Base-by-base conservation (phyloP, 2,329 filamentous ascomycete genomes). In the Penicillium capsulatum region DNA sequence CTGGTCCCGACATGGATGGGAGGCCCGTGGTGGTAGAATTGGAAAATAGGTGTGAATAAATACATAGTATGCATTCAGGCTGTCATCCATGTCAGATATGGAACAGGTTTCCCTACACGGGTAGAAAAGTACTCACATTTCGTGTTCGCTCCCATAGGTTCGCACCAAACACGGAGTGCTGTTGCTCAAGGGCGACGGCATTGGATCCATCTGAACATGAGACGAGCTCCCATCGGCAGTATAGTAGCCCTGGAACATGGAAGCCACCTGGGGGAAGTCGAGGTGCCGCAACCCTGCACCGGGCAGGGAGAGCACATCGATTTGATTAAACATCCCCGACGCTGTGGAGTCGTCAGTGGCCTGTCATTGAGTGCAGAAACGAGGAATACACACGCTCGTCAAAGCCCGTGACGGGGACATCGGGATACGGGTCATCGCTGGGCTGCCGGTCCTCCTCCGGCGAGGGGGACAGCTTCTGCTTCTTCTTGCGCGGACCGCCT, bases 11-110 rank as follows among this genome's bases (percentile, higher is more conserved):
- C 47, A 51, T 26, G 51, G 57, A 4, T 57, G 53, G 6, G 53
- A 39, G 28, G 47, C 53, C 26, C 65, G 54, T 17, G 68, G 66
- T 5, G 68, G 67, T 17, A 71, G 55, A 26, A 71, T 64, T 4
- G 68, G 68, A 30, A 70, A 69, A 47, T 68, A 71, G n/a, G 54
- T 39, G 49, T 71, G 68, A 37, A 71, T 65, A 39, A 68, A 71
- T 31, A 66, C 63, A 40, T 71, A 71, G 38, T 71, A 71, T 24
- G 64, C 68, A 44, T 69, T 68, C 34, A 71, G 54, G 48, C 68
- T 71, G 35, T 22, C 1, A 10, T 3, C 10, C 10, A 31, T 2
- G 39, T 58, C 39, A 57, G 19, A 22, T 22, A 22, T 5, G 9
- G 19, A 22, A 22, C 5, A 22, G 19, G 19, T 5, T 9, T 9